Evolutionary conservation across 768 basidiomycete genomes (phyloP), one percentile per base, ranked within the genome.

Genomic region (Leccinum uliginosum): DNA sequence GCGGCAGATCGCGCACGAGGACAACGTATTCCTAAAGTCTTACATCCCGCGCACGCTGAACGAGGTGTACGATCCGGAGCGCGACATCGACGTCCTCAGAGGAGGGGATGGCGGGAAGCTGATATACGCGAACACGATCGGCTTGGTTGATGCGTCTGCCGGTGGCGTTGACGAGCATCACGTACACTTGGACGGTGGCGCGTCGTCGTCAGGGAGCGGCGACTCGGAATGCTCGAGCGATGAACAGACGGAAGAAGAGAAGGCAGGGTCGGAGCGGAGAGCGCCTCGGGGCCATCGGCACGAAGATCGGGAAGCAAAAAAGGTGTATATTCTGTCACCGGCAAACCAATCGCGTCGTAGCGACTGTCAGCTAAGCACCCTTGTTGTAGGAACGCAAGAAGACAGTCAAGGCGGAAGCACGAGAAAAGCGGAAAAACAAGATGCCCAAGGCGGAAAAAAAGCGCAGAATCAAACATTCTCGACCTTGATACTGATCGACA

Each of bases 391-490:
- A 95, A 71, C 84, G 95, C 23, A 98, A 98, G 75, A 91, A 91
- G 68, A 85, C 86, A 4, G 83, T 81, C 26, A 98, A 98, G 70
- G 87, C 85, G 54, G 91, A 91, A 71, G 86, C 89, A 38, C 81
- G 86, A 65, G 94, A 97, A 75, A 89, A 83, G 71, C 80, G 96
- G 59, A 92, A 93, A 72, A 79, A 83, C 63, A 98, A 98, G 76
- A 93, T 98, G 80, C 91, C 95, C 47, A 98, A 98, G 69, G 85
- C 88, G 43, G 93, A 96, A 74, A 98, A 98, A 78, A 92, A 92
- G 76, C 81, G 84, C 43, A 83, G 82, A 60, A 80, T 98, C 64
- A 97, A 92, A 65, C 62, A 67, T 69, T 47, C 73, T 65, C 56
- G 60, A 48, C 61, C 61, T 55, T 62, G 63, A 65, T 53, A 35